Percentiles rank a stretch among this genome's conserved stretches.
phyloP scores from a whole-genome alignment of 148 eudicot species.

The Polygonum maritimum region DNA sequence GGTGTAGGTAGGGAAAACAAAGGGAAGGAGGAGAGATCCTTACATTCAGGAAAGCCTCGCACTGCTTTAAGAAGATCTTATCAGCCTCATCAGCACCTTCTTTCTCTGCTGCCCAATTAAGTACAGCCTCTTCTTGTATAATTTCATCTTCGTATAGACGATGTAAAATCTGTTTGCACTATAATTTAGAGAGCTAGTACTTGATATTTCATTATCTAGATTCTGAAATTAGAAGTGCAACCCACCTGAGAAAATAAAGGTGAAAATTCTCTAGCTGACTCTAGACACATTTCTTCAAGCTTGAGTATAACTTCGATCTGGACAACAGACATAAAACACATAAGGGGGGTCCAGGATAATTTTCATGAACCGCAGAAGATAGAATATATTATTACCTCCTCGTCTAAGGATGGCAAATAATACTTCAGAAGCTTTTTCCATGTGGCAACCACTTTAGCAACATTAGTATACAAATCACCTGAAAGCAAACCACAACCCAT shows the following conservation, averaged over 20 bases:
- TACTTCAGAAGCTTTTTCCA: constrained; percentile 65
- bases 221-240: not conserved
- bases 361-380: not conserved
- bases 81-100: constrained; percentile 81
- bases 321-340: not conserved
- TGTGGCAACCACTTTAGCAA: constrained; percentile 31
- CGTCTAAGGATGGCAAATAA: constrained; percentile 64
- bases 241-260: constrained; percentile 61
- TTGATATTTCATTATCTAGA: not conserved
- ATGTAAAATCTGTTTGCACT: constrained; percentile 50
- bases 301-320: constrained; percentile 92
- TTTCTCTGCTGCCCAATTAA: constrained; percentile 81
- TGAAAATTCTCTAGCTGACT: constrained; percentile 58
- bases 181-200: not conserved
- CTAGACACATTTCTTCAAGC: constrained; percentile 89
- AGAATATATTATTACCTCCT: constrained; percentile 47
- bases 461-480: constrained; percentile 53
- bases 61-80: constrained; percentile 60
- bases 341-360: not conserved
- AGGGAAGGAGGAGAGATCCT: not conserved
- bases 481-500: constrained; percentile 10
- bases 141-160: constrained; percentile 58
- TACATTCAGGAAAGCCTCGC: constrained; percentile 62
- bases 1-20: not conserved
- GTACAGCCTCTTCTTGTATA: constrained; percentile 80